A percentile compares a stretch with the other conserved stretches of the same genome.
Conservation (phyloP, 75 land plant species). For the Cryptomeria japonica region DNA sequence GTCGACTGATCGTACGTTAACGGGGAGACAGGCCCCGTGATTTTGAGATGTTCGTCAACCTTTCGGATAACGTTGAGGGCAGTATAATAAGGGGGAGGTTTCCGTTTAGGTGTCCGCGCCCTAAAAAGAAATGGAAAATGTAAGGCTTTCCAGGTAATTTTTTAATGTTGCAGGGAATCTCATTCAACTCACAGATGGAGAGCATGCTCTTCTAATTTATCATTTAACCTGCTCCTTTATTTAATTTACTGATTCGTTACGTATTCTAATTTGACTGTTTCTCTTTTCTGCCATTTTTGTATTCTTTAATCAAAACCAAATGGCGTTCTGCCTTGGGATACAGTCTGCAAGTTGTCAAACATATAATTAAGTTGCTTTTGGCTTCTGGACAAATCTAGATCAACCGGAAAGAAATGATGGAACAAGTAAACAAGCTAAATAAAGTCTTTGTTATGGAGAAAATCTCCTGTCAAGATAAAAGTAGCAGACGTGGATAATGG, state of each 20-base stretch:
- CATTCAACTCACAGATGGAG: neutral
- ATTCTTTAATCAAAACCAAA: neutral
- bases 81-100: neutral
- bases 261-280: neutral
- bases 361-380: neutral
- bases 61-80: neutral
- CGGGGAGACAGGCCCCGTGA: neutral
- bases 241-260: neutral
- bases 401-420: neutral
- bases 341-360: neutral
- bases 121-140: neutral
- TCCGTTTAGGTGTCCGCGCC: neutral
- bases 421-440: no score
- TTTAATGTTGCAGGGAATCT: neutral
- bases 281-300: no score
- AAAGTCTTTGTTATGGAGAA: no score
- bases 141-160: neutral
- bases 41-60: neutral
- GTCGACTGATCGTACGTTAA: neutral
- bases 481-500: no score
- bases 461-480: no score
- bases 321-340: neutral
- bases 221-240: neutral
- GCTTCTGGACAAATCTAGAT: neutral
- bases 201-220: neutral